These are phyloP conservation scores for Yamadazyma sp. DNA, from an alignment of 805 yeast species.

Conservation along the genomic window DNA sequence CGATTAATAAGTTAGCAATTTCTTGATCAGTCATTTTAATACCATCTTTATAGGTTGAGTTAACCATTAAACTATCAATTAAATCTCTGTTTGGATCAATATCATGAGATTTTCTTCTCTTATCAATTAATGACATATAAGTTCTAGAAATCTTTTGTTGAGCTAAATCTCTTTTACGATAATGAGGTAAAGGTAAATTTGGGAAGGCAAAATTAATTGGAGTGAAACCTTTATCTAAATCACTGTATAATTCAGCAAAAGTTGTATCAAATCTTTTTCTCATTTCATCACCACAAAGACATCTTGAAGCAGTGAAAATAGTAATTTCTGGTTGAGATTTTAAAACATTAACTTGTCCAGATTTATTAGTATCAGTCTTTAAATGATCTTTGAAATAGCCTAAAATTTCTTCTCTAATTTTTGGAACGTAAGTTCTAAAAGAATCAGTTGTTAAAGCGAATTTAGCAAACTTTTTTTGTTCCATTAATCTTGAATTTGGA, in stretches of 20 bases:
- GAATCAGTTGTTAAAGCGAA: constrained; percentile 82
- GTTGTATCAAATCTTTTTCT: constrained; percentile 76
- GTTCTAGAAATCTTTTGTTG: constrained; percentile 77
- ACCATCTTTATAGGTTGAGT: constrained; percentile 89
- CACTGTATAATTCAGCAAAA: constrained; percentile 83
- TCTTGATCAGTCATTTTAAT: constrained; percentile 91
- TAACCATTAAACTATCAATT: constrained; percentile 80
- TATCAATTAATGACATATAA: constrained; percentile 71
- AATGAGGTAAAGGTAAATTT: constrained; percentile 82
- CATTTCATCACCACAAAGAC: constrained; percentile 88
- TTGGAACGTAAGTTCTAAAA: constrained; percentile 82
- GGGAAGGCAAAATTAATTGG: constrained; percentile 96
- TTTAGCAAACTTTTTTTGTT: constrained; percentile 96
- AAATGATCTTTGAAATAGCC: constrained; percentile 58
- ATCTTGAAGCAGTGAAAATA: constrained; percentile 91
- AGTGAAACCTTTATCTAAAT: constrained; percentile 94
- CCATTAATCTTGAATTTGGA: constrained; percentile 92
- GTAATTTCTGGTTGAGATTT: constrained; percentile 91
- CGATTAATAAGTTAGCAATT: constrained; percentile 86
- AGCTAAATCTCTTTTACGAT: constrained; percentile 82
- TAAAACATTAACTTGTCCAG: constrained; percentile 66
- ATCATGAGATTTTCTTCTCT: constrained; percentile 75
- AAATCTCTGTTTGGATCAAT: constrained; percentile 77
- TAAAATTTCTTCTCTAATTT: constrained; percentile 73
- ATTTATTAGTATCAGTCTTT: constrained; percentile 39